A percentile compares a stretch with the other conserved stretches of the same genome.
phyloP scores from a whole-genome alignment of 164 flowering plant genomes.

The Brasenia schreberi region DNA sequence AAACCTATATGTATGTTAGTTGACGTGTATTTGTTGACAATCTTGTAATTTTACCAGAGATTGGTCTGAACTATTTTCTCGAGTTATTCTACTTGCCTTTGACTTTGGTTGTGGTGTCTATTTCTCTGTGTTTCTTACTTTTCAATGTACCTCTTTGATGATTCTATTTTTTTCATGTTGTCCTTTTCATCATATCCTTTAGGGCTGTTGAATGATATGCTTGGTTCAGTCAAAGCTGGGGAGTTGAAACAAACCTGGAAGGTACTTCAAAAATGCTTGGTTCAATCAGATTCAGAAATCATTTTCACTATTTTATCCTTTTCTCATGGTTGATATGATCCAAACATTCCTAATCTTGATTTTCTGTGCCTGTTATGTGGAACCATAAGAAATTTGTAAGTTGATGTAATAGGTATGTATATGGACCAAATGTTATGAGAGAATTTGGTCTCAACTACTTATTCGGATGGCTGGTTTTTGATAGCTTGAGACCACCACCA shows the following conservation, averaged over 20 bases:
- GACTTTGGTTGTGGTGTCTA: neutral
- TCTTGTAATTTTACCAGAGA: neutral
- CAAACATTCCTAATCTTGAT: too few species aligned
- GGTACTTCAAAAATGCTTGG: constrained; percentile 25
- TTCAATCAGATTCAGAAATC: too few species aligned
- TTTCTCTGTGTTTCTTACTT: neutral
- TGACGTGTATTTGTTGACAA: neutral
- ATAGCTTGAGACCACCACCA: too few species aligned
- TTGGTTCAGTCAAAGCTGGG: constrained; percentile 65
- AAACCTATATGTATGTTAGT: neutral
- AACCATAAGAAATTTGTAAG: too few species aligned
- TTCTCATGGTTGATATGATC: neutral
- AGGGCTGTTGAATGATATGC: constrained; percentile 93
- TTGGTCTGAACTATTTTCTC: neutral
- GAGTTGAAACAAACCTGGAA: constrained; percentile 82
- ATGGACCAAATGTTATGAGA: too few species aligned
- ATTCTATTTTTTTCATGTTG: too few species aligned
- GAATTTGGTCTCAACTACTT: too few species aligned
- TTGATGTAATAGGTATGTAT: too few species aligned
- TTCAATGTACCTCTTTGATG: neutral
- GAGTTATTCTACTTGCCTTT: too few species aligned
- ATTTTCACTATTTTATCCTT: neutral
- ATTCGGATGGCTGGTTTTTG: too few species aligned
- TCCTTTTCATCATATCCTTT: constrained; percentile 1
- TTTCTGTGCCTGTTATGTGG: too few species aligned